phyloP scores from a whole-genome alignment of 257 asterid species.

The Nicotiana attenuata region DNA sequence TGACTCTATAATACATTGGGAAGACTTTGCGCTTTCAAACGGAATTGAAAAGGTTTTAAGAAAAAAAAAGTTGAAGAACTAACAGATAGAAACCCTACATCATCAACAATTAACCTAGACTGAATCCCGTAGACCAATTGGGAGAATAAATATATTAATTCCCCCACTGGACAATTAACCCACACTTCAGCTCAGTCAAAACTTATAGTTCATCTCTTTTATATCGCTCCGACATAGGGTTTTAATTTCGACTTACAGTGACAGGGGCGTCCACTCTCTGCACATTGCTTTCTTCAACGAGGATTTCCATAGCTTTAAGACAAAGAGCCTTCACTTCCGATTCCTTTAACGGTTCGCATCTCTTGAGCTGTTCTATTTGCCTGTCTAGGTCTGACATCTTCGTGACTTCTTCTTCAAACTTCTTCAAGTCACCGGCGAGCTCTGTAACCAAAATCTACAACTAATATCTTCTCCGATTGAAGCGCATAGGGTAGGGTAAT shows the following conservation, averaged over 20 bases:
- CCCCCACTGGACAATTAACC: neutral
- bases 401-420: neutral
- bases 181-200: neutral
- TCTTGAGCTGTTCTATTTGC: conserved; percentile 87
- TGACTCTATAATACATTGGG: neutral
- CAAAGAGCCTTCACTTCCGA: conserved; percentile 85
- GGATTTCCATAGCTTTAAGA: conserved; percentile 88
- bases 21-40: neutral
- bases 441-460: neutral
- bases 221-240: neutral
- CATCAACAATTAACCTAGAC: neutral
- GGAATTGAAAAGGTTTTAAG: neutral
- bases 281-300: conserved; percentile 92
- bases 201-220: neutral
- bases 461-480: neutral
- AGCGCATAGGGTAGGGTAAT: neutral
- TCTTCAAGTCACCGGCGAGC: conserved; percentile 7
- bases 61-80: neutral
- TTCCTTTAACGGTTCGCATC: conserved; percentile 86
- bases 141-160: neutral
- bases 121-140: neutral
- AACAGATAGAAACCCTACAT: neutral
- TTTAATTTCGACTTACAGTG: conserved; percentile 40
- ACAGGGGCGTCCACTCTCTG: conserved; percentile 96
- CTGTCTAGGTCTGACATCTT: conserved; percentile 90